Conservation (phyloP, 805 yeast genomes). For the Wickerhamiella galacta region DNA sequence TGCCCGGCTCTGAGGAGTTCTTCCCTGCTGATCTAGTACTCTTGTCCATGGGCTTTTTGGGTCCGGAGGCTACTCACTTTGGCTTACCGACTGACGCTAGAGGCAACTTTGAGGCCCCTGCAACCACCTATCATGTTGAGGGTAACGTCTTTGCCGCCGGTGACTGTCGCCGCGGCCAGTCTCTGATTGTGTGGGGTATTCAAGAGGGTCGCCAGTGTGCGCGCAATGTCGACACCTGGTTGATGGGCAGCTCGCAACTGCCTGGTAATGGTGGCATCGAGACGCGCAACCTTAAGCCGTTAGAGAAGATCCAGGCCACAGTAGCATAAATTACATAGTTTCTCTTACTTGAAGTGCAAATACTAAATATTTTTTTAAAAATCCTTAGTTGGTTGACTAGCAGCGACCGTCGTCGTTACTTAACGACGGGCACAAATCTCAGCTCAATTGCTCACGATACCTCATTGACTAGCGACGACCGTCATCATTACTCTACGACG, state of each 20-base stretch:
- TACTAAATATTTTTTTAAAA: too few relatives aligned
- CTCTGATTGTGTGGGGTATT: conserved; percentile 97
- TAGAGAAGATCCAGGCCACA: conserved; percentile 1
- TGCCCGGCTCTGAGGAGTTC: conserved; percentile 84
- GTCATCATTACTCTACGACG: too few relatives aligned
- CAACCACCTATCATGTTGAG: conserved; percentile 50
- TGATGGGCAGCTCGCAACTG: conserved; percentile 63
- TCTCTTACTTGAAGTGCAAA: too few relatives aligned
- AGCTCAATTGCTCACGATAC: too few relatives aligned
- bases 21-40: conserved; percentile 91
- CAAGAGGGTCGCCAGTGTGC: conserved; percentile 99
- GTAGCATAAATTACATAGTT: too few relatives aligned
- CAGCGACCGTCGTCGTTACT: too few relatives aligned
- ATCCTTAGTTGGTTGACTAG: too few relatives aligned
- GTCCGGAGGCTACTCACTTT: conserved; percentile 77
- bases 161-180: conserved; percentile 97
- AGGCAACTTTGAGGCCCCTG: conserved; percentile 59
- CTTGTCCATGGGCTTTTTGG: conserved; percentile 93
- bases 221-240: conserved; percentile 66
- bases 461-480: too few relatives aligned
- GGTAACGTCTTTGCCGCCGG: conserved; percentile 87
- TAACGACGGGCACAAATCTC: too few relatives aligned
- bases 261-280: conserved; percentile 92
- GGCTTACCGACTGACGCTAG: conserved; percentile 52
- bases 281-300: conserved; percentile 42